Base-by-base conservation (phyloP, 345 rosid species). In the Citrus australasica region DNA sequence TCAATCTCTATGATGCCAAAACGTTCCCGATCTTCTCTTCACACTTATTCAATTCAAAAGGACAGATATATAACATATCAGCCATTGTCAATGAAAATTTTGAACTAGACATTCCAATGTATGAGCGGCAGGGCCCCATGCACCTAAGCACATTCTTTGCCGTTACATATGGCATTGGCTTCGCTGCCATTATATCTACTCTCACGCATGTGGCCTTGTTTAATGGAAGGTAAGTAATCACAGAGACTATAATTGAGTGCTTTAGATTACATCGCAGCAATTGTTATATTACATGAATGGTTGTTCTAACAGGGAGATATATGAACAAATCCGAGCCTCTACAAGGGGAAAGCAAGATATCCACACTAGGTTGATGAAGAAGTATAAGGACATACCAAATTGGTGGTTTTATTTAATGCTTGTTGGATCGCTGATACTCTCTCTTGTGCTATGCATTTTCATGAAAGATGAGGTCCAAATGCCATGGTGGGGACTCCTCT, bases 401-500 rank as follows among this genome's bases (percentile, higher is more conserved):
- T 90, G 92, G 92, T 90, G 94, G 94, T 89, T 90, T 79, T 74
- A 85, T 56, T 13, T 69, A 58, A 46, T 86, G 66, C 86, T 87
- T 7, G 77, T 2, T 5, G 24, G 81, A 73, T 85, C 92, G 2
- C 24, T 90, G 46, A 58, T 58, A 19, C 87, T 90, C 22, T 85
- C 89, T 58, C 87, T 90, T 22, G 81, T 74, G 6, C 69, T 90
- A 27, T 90, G 90, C 86, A 83, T 77, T 69, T 76, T 86, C 79
- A 77, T 91, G 90, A 83, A 82, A 78, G 85, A 83, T 2, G 65
- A 91, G 81, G 73, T 91, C 62, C 92, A 90, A 78, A 85, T 90
- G 89, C 94, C 94, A 28, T 90, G 92, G 90, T 89, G 94, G 94
- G 94, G 90, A 22, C 88, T 90, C 2, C 74, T 90, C 46, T 81